A percentile compares a stretch with the other conserved stretches of the same genome.
Evolutionary conservation across 2,329 filamentous ascomycete species (phyloP).

Genomic region (Talaromyces sp.): DNA sequence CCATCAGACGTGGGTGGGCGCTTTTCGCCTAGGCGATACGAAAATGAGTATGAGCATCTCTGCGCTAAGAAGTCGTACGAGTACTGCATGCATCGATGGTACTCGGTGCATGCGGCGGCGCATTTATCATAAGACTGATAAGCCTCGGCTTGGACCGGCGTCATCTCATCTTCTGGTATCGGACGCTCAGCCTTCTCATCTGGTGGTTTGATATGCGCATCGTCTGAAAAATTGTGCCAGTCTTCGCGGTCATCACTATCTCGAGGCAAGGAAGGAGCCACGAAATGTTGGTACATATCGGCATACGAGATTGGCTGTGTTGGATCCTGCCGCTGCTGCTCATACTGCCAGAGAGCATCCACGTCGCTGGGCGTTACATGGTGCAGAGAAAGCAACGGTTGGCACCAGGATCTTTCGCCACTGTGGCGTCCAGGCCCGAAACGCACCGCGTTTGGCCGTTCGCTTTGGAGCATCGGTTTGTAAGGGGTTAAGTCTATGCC

Average conservation of each 20-base stretch:
- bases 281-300: slow-evolving; percentile 49
- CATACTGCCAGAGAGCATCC: slow-evolving; percentile 49
- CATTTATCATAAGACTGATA: slow-evolving; percentile 45
- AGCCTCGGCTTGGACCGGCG: slow-evolving; percentile 41
- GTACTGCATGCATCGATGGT: slow-evolving; percentile 33
- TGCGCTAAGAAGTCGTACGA: slow-evolving; percentile 11
- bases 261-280: slow-evolving; percentile 41
- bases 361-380: slow-evolving; percentile 53
- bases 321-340: slow-evolving; percentile 38
- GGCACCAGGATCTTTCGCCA: slow-evolving; percentile 47
- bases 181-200: slow-evolving; percentile 19
- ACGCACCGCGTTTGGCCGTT: slow-evolving; percentile 50
- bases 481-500: slow-evolving; percentile 37
- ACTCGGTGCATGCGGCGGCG: slow-evolving; percentile 44
- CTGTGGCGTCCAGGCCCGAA: slow-evolving; percentile 25
- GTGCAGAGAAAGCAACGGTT: slow-evolving; percentile 56
- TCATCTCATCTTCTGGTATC: slow-evolving; percentile 35
- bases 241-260: slow-evolving; percentile 33
- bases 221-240: slow-evolving; percentile 53
- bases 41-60: slow-evolving; percentile 11
- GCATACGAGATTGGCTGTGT: slow-evolving; percentile 40
- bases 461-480: slow-evolving; percentile 54
- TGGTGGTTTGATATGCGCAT: slow-evolving; percentile 36
- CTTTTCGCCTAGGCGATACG: slow-evolving; percentile 10
- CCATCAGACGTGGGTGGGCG: slow-evolving; percentile 4